Evolutionary conservation across 805 yeast genomes (phyloP), one percentile per base, ranked within the genome.

Genomic region (Teunomyces aglyptinius): DNA sequence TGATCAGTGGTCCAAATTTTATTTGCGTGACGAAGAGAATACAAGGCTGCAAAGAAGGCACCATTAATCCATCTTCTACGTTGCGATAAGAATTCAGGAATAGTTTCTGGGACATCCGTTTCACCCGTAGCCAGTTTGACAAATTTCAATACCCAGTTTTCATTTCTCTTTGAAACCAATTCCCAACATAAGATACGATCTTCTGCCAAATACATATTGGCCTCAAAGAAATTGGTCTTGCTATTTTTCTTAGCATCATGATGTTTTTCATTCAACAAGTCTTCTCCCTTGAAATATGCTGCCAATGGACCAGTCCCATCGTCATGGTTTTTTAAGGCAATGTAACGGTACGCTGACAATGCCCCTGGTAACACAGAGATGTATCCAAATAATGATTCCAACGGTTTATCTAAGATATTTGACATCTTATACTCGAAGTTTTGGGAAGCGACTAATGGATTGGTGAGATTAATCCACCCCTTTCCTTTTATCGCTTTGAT

Each of bases 401-500:
- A 75, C 2, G 98, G 98, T 62, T 92, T 92, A 66, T 92, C 98
- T 41, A 92, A 71, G 53, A 92, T 90, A 60, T 92, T 92, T n/a
- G 97, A 90, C 85, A 92, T 89, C 60, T 92, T 92, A 68, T 92
- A 92, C 66, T 92, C 98, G 58, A 92, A 92, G 63, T 92, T 92
- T 64, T 92, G 98, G 1, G 97, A 89, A 0, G 97, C 97, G 40
- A 92, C 97, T 36, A 92, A 71, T 8, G 98, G 98, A 64, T 92
- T 92, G 18, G 88, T 64, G 50, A 94, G 71, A 53, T 91, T 89
- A 19, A 70, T 58, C 80, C 97, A 89, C 24, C 83, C 86, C 57
- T 83, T 86, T 38, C 99, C 99, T 58, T 89, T 90, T 88, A 92
- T 85, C 0, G 98, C 89, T 51, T 86, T 86, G 61, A 94, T 91